These are phyloP conservation scores for Beauveria brongniartii DNA, from an alignment of 2,329 filamentous ascomycete species.

Conservation along the genomic window DNA sequence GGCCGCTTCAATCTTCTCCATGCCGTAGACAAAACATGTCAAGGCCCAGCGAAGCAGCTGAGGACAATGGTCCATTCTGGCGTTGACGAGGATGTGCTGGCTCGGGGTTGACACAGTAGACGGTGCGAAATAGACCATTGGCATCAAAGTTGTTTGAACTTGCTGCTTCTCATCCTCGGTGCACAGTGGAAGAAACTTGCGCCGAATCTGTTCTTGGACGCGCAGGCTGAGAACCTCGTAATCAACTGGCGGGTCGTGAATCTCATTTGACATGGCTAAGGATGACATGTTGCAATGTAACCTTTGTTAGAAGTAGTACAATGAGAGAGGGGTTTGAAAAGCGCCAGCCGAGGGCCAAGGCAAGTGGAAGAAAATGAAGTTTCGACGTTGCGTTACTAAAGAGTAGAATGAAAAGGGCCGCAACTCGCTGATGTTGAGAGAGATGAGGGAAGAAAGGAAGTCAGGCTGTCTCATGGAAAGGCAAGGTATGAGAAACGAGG, in stretches of 20 bases:
- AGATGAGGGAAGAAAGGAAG: too few species aligned
- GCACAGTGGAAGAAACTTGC: not conserved
- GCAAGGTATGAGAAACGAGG: too few species aligned
- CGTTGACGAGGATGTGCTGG: not conserved
- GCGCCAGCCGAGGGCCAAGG: too few species aligned
- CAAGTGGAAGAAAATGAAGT: not conserved
- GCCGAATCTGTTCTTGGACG: not conserved
- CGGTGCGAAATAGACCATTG: not conserved
- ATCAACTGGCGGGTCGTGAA: not conserved
- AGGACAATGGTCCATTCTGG: not conserved
- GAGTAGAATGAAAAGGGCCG: not conserved
- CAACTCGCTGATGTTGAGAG: too few species aligned
- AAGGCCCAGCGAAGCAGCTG: not conserved
- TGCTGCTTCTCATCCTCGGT: not conserved
- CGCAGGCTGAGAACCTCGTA: not conserved
- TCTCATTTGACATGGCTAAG: not conserved
- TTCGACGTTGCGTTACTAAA: not conserved
- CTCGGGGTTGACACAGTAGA: not conserved
- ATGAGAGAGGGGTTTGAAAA: too few species aligned
- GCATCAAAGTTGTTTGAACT: not conserved
- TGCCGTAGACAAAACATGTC: not conserved
- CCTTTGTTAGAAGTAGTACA: too few species aligned
- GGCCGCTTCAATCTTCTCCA: not conserved
- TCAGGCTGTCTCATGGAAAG: too few species aligned
- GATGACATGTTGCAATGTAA: too few species aligned